A percentile compares a stretch with the other conserved stretches of the same genome.
Conservation (phyloP, 768 basidiomycete species). For the Strobilomyces dryophilus region DNA sequence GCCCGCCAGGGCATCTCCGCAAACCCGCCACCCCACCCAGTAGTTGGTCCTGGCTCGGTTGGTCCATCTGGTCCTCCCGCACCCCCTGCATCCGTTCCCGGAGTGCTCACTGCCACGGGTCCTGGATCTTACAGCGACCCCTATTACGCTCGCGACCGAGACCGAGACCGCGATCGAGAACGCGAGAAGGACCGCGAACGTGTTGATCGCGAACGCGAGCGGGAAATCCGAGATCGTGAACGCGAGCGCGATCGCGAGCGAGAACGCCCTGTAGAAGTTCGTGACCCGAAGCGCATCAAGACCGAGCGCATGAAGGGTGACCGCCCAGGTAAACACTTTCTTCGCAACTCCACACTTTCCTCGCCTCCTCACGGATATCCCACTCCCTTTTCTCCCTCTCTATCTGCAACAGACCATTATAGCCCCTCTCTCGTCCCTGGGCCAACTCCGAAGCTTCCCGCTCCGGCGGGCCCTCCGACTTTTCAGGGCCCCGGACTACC, state of each 20-base stretch:
- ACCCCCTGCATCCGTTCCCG: slow-evolving; percentile 29
- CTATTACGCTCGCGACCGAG: slow-evolving; percentile 38
- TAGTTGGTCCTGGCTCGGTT: slow-evolving; percentile 31
- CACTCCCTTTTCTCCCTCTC: slow-evolving; percentile 21
- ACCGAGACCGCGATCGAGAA: slow-evolving; percentile 38
- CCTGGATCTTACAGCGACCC: slow-evolving; percentile 34
- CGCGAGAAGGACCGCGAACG: slow-evolving; percentile 40
- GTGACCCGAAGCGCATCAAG: slow-evolving; percentile 63
- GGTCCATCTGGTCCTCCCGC: slow-evolving; percentile 33
- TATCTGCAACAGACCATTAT: slow-evolving; percentile 31
- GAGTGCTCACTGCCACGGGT: slow-evolving; percentile 26
- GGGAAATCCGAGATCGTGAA: slow-evolving; percentile 35
- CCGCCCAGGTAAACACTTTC: slow-evolving; percentile 37
- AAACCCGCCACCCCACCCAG: slow-evolving; percentile 33
- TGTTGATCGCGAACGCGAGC: slow-evolving; percentile 34
- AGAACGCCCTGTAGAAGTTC: slow-evolving; percentile 42
- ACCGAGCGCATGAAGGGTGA: slow-evolving; percentile 45
- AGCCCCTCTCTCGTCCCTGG: slow-evolving; percentile 36
- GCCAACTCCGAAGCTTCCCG: slow-evolving; percentile 36
- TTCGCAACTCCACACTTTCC: slow-evolving; percentile 24
- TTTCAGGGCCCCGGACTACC: slow-evolving; percentile 36
- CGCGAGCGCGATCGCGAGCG: slow-evolving; percentile 43
- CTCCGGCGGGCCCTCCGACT: slow-evolving; percentile 26
- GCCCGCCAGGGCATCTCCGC: slow-evolving; percentile 39
- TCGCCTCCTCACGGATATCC: slow-evolving; percentile 32